These are phyloP conservation scores for Salix purpurea DNA, from an alignment of 345 rosid genomes.

Conservation along the genomic window DNA sequence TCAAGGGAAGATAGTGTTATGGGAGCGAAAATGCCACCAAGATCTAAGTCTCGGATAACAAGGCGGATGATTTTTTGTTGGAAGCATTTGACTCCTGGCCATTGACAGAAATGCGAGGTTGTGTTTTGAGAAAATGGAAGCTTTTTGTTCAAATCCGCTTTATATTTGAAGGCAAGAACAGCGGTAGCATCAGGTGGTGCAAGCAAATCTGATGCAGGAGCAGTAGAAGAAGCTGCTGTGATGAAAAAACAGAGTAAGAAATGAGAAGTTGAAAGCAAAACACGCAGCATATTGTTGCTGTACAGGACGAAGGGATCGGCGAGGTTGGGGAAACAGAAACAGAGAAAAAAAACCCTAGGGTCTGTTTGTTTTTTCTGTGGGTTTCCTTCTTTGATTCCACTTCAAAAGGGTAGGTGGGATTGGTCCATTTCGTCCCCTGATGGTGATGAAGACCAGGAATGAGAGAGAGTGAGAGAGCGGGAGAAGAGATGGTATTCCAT, in stretches of 20 bases:
- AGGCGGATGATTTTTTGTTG: slow-evolving; percentile 52
- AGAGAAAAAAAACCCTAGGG: neutral
- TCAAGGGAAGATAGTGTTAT: slow-evolving; percentile 56
- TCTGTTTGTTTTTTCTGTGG: neutral
- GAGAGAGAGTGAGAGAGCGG: neutral
- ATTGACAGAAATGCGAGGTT: slow-evolving; percentile 45
- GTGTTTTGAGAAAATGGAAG: slow-evolving; percentile 36
- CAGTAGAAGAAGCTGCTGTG: neutral
- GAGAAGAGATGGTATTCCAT: slow-evolving; percentile 7
- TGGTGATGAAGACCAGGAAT: neutral
- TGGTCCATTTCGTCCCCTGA: slow-evolving; percentile 7
- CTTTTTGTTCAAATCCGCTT: slow-evolving; percentile 52
- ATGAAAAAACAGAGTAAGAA: neutral
- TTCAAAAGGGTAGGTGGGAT: neutral
- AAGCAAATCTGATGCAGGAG: neutral
- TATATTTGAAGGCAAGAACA: slow-evolving; percentile 64
- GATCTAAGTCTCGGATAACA: slow-evolving; percentile 48
- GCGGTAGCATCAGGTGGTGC: slow-evolving; percentile 49
- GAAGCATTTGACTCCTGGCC: slow-evolving; percentile 69
- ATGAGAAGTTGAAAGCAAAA: slow-evolving; percentile 11
- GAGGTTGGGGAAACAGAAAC: neutral
- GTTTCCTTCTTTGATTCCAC: neutral
- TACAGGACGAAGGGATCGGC: neutral
- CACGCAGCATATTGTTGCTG: slow-evolving; percentile 16
- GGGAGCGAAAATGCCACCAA: slow-evolving; percentile 57